Conservation (phyloP, 2,329 filamentous ascomycete species). For the Ceratocystis alfenasii region DNA sequence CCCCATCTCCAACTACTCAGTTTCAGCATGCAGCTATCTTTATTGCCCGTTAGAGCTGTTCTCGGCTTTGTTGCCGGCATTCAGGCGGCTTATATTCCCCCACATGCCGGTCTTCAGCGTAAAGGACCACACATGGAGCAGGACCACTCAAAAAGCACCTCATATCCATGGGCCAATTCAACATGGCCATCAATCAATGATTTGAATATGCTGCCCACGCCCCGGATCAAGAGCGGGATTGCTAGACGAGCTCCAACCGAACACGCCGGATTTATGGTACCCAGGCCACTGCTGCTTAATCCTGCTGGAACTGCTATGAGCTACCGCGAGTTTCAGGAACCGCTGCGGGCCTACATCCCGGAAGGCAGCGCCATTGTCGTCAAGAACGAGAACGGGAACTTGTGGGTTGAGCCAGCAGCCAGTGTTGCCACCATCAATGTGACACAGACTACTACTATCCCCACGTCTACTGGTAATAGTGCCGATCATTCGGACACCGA, state of each 20-base stretch:
- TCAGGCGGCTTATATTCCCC: neutral
- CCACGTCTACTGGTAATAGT: neutral
- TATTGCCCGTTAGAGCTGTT: neutral
- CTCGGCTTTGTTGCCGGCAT: neutral
- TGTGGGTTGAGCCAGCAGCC: constrained; percentile 1
- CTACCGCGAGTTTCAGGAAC: constrained; percentile 7
- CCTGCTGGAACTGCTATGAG: neutral
- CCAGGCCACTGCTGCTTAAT: neutral
- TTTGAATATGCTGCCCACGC: neutral
- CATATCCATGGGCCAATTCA: neutral
- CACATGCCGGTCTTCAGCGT: neutral
- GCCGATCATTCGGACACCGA: neutral
- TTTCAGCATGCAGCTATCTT: neutral
- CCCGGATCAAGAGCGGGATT: neutral
- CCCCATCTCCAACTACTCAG: no score
- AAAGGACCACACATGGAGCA: neutral
- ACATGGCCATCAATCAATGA: neutral
- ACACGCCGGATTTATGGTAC: neutral
- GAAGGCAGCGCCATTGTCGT: constrained; percentile 9
- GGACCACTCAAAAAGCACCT: neutral
- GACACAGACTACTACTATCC: neutral
- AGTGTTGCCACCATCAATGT: neutral
- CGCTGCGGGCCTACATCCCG: neutral
- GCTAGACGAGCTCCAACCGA: neutral
- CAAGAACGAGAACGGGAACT: constrained; percentile 1